phyloP scores from a whole-genome alignment of 1,284 basidiomycete genomes.

The Pyrrhoderma lamaoense region DNA sequence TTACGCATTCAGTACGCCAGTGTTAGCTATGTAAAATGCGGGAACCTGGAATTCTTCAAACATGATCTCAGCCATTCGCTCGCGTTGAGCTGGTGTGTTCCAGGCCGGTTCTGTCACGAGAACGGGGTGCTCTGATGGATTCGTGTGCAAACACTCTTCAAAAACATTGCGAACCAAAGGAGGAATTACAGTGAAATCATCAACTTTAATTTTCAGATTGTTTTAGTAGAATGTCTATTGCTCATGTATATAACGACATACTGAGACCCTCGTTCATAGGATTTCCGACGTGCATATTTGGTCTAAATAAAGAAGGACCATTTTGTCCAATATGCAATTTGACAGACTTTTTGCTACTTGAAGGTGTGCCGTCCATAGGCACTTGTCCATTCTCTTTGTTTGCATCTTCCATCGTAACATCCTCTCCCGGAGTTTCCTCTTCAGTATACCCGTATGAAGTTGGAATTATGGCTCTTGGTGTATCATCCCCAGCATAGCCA shows the following conservation, averaged over 20 bases:
- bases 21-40: slow-evolving; percentile 96
- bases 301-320: slow-evolving; percentile 88
- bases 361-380: slow-evolving; percentile 6
- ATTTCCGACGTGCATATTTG: slow-evolving; percentile 80
- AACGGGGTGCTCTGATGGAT: slow-evolving; percentile 80
- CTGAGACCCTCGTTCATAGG: slow-evolving; percentile 83
- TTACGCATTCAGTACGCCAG: slow-evolving; percentile 90
- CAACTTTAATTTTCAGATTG: slow-evolving; percentile 41
- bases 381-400: slow-evolving; percentile 26
- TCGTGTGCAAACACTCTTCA: slow-evolving; percentile 65
- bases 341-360: slow-evolving; percentile 34
- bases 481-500: slow-evolving; percentile 96
- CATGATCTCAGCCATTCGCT: slow-evolving; percentile 92
- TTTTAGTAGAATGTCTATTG: slow-evolving; percentile 1
- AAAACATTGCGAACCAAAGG: slow-evolving; percentile 73
- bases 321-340: slow-evolving; percentile 86
- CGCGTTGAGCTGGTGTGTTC: slow-evolving; percentile 86
- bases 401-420: slow-evolving; percentile 51
- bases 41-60: slow-evolving; percentile 95
- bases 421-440: slow-evolving; percentile 33
- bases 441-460: slow-evolving; percentile 79
- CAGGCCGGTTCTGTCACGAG: slow-evolving; percentile 94
- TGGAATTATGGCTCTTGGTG: slow-evolving; percentile 88
- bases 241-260: slow-evolving; percentile 36
- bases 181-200: slow-evolving; percentile 72